Percentiles rank a stretch among this genome's conserved stretches.
Conservation (phyloP, 208 protist genomes). For the Spongospora subterranea region DNA sequence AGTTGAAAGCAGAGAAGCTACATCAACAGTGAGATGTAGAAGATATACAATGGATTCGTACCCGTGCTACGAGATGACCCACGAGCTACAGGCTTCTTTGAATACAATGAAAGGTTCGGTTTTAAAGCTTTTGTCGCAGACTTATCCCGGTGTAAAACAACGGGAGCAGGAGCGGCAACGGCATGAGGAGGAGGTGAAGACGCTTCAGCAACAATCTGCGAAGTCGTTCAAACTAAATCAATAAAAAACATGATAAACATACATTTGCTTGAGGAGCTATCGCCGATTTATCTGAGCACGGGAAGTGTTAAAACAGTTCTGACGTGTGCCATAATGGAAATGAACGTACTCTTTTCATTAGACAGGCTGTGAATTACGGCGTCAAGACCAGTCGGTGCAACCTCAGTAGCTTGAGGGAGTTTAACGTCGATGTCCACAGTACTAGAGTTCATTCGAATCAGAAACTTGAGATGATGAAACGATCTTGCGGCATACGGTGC, state of each 20-base stretch:
- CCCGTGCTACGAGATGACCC: conserved; percentile 22
- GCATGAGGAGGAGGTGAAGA: not conserved
- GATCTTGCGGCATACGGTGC: not conserved
- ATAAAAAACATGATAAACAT: too few relatives aligned
- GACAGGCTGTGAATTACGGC: not conserved
- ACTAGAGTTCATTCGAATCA: too few relatives aligned
- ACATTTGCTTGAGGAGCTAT: too few relatives aligned
- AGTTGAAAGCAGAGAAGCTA: conserved; percentile 35
- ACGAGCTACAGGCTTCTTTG: not conserved
- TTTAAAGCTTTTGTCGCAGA: too few relatives aligned
- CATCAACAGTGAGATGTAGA: too few relatives aligned
- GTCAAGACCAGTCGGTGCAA: not conserved
- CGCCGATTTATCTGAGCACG: not conserved
- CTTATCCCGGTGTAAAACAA: not conserved
- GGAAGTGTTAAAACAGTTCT: not conserved
- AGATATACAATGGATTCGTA: too few relatives aligned
- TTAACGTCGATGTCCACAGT: too few relatives aligned
- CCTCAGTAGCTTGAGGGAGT: not conserved
- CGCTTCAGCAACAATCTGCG: not conserved
- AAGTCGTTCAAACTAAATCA: too few relatives aligned
- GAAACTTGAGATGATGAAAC: not conserved
- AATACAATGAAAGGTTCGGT: not conserved
- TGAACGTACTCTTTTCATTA: not conserved
- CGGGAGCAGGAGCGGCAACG: too few relatives aligned
- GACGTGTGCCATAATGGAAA: not conserved